Base-by-base conservation (phyloP, 441 rosid genomes). In the Daphne laureola region DNA sequence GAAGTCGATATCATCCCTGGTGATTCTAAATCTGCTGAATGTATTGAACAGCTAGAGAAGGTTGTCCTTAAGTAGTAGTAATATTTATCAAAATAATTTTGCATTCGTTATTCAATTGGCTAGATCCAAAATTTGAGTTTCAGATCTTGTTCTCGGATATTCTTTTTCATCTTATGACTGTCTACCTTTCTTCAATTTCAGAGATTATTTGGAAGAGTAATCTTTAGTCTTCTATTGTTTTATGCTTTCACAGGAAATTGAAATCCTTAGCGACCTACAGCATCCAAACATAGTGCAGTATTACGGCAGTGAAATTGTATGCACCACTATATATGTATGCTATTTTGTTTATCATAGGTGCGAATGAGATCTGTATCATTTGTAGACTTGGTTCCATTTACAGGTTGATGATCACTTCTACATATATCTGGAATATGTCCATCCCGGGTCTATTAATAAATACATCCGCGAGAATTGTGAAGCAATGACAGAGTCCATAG, bases 241-340 rank as follows among this genome's bases (percentile, higher is more conserved):
- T 31, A 31, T 31, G 36, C 9, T 66, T 26, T 56, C 68, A 49
- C 83, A 86, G 94, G 94, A 86, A 71, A 86, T 86, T 51, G 74
- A 74, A 71, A 74, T 83, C 59, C 80, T 83, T 52, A 63, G 74
- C 65, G 75, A 73, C 5, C 64, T 86, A 52, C 74, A 83, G 64
- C 94, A 83, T 64, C 90, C 73, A 14, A 86, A 86, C 58, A 83
- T 83, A 21, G 94, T 86, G 62, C 94, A 83, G 67, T 86, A 86
- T 63, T 86, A 86, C 54, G 90, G 94, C 41, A 82, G 94, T 67
- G 94, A 86, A 73, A 79, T 75, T 54, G 94, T 86, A 55, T 68
- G 94, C 63, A 46, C 41, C 49, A 45, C 17, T 55, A 8, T 57
- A 42, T 16, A 41, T 45, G 41, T 40, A 27, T 62, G 6, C 41